Conservation (phyloP, 805 yeast species). For the Zygosaccharomyces kombuchaensis region DNA sequence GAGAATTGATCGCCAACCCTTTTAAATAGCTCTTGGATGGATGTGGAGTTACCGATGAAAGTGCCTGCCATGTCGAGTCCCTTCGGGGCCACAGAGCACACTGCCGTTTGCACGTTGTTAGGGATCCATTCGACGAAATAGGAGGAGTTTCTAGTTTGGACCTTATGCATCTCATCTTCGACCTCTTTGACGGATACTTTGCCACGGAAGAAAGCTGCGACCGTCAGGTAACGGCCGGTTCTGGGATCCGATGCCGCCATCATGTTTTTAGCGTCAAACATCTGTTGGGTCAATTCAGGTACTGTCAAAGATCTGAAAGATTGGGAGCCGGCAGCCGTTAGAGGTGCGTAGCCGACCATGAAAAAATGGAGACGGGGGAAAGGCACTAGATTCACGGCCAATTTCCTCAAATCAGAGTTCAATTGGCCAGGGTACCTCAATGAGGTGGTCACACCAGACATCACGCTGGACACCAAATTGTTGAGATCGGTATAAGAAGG, state of each 20-base stretch:
- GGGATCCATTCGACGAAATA: constrained; percentile 96
- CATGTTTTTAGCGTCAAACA: constrained; percentile 89
- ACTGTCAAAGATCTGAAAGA: constrained; percentile 81
- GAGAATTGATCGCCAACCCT: constrained; percentile 86
- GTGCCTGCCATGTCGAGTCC: constrained; percentile 88
- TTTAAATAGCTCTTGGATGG: constrained; percentile 85
- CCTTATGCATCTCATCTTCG: constrained; percentile 86
- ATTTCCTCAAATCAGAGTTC: constrained; percentile 85
- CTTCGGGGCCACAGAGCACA: constrained; percentile 85
- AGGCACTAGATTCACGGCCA: constrained; percentile 92
- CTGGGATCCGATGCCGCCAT: constrained; percentile 94
- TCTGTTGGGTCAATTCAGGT: constrained; percentile 88
- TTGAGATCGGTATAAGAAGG: constrained; percentile 80
- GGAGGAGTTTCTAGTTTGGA: constrained; percentile 74
- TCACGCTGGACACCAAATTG: constrained; percentile 78
- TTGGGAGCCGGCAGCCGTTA: constrained; percentile 74
- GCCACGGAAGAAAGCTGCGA: constrained; percentile 92
- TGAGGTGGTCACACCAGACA: constrained; percentile 94
- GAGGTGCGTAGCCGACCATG: constrained; percentile 93
- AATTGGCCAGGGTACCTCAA: constrained; percentile 93
- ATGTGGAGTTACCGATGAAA: constrained; percentile 87
- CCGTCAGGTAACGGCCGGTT: constrained; percentile 87
- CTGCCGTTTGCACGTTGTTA: constrained; percentile 89
- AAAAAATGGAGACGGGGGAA: constrained; percentile 94
- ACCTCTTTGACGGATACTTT: constrained; percentile 89